phyloP scores from a whole-genome alignment of 768 basidiomycete species.

The Polyporus arcularius region DNA sequence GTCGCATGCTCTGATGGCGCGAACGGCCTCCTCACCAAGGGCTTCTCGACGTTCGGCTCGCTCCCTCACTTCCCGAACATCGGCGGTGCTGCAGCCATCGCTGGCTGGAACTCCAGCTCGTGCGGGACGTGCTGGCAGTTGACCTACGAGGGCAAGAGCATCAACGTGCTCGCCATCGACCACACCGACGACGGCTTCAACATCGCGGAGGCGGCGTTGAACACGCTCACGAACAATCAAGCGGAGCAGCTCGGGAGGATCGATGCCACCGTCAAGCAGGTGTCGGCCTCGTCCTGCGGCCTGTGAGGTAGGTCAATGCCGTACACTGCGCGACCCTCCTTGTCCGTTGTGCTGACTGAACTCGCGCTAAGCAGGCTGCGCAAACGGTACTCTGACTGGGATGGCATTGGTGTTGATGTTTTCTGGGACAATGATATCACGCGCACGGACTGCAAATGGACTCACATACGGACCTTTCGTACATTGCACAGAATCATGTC shows the following conservation, averaged over 20 bases:
- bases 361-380: not conserved
- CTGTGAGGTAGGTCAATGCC: conserved; percentile 30
- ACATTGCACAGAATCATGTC: too few species aligned
- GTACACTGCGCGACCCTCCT: not conserved
- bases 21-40: conserved; percentile 32
- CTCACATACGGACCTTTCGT: too few species aligned
- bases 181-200: conserved; percentile 42
- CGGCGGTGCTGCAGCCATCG: conserved; percentile 54
- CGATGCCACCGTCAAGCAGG: conserved; percentile 29
- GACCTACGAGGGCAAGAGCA: conserved; percentile 45
- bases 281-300: conserved; percentile 36
- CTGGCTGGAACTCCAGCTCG: conserved; percentile 49
- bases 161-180: conserved; percentile 57
- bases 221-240: conserved; percentile 30
- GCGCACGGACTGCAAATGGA: too few species aligned
- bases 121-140: conserved; percentile 67
- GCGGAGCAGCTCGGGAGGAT: conserved; percentile 26
- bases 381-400: not conserved
- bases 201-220: conserved; percentile 33
- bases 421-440: too few species aligned
- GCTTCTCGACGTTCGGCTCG: conserved; percentile 49
- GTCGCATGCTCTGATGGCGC: conserved; percentile 54
- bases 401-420: not conserved
- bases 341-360: not conserved
- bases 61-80: conserved; percentile 63